phyloP scores from a whole-genome alignment of 192 early-diverging fungal genomes.

The Podila epicladia region DNA sequence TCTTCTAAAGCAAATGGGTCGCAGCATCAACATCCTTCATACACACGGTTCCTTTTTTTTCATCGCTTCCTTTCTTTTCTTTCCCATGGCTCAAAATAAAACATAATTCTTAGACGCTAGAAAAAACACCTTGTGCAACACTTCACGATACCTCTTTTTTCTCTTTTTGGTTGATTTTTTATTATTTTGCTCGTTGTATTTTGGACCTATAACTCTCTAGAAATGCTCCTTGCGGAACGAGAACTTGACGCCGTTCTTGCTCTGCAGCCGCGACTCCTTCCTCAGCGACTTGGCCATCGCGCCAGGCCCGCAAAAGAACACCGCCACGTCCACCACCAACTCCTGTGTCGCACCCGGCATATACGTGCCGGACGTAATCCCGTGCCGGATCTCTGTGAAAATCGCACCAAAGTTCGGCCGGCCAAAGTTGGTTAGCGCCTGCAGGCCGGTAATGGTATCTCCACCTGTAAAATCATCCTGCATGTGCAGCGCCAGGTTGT shows the following conservation, averaged over 20 bases:
- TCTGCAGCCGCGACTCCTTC: conserved; percentile 53
- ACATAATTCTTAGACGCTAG: too few relatives aligned
- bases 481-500: conserved; percentile 66
- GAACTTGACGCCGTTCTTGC: conserved; percentile 61
- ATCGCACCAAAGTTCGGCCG: conserved; percentile 80
- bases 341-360: conserved; percentile 57
- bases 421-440: conserved; percentile 77
- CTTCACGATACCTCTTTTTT: not conserved
- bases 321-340: conserved; percentile 70
- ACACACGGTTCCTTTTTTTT: not conserved
- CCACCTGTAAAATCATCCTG: conserved; percentile 63
- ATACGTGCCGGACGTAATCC: conserved; percentile 48
- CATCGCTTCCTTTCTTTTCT: not conserved
- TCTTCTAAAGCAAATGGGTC: conserved; percentile 11
- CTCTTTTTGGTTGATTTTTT: not conserved
- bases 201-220: conserved; percentile 23
- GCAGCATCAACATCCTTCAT: not conserved
- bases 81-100: not conserved
- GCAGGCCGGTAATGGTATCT: conserved; percentile 78
- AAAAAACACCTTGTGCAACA: not conserved
- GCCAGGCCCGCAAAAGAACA: conserved; percentile 87
- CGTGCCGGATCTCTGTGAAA: conserved; percentile 62
- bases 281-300: conserved; percentile 68
- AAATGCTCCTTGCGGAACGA: conserved; percentile 78
- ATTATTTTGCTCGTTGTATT: not conserved